Base-by-base conservation (phyloP, 2,329 filamentous ascomycete species). In the Scytalidium sp. region DNA sequence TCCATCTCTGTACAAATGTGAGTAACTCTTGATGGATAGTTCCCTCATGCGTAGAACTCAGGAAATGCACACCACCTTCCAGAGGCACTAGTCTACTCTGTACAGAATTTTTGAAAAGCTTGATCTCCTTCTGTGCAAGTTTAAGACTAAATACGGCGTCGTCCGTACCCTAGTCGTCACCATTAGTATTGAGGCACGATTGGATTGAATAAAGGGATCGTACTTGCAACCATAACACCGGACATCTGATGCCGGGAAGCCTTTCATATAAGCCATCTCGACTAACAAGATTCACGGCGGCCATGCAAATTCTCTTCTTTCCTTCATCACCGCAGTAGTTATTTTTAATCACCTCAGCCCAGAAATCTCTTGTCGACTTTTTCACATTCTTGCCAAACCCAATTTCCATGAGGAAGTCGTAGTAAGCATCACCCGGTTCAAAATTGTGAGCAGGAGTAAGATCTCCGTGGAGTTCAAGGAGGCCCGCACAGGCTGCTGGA, bases 11-110 rank as follows among this genome's bases (percentile, higher is more conserved):
- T 13, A 27, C 25, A 27, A 27, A 27, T 7, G 7, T 27, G 7
- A 27, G 25, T 27, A 27, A 7, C 25, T 27, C 25, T 27, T 27
- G 25, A 88, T 95, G 19, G 89, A 90, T 0, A 96, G 96, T 66
- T 82, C 85, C 7, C 7, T 7, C 25, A 57, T 68, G 73, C 2
- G 75, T 76, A 1, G 72, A 73, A 50, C 70, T 78, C 45, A 80
- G 58, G 53, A 77, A 79, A 56, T 80, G 77, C 2, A 68, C 66
- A 2, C 71, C 77, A 0, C 68, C 71, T 41, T 75, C 67, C 1
- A 79, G 57, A 43, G 73, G 61, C 0, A 65, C 67, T 22, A 79
- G 53, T 5, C 69, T 74, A 5, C 70, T 70, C 53, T 76, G 71
- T 8, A 67, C 66, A 3, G 75, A 69, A 0, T 66, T 66, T 1